Conservation (phyloP, 148 eudicot genomes). For the Amaranthus cruentus region DNA sequence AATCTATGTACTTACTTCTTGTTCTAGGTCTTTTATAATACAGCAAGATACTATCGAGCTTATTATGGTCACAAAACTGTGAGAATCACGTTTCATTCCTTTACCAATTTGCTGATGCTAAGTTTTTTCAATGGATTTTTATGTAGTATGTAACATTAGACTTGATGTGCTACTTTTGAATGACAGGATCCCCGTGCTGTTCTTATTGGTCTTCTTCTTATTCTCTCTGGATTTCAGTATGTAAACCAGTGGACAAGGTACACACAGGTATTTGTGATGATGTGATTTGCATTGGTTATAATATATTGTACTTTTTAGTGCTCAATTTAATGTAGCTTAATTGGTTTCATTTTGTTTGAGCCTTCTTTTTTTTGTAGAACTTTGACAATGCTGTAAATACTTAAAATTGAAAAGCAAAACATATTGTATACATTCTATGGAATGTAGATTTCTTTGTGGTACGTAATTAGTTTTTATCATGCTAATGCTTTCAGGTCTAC, state of each 20-base stretch:
- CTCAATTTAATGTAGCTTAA: neutral
- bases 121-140: neutral
- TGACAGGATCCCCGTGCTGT: slow-evolving; percentile 96
- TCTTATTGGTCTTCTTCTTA: slow-evolving; percentile 79
- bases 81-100: slow-evolving; percentile 30
- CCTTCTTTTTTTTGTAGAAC: neutral
- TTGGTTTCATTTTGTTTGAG: neutral
- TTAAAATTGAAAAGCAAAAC: neutral
- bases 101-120: neutral
- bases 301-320: neutral
- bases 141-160: neutral
- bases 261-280: slow-evolving; percentile 67
- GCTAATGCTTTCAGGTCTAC: neutral
- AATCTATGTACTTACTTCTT: slow-evolving; percentile 9
- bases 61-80: slow-evolving; percentile 96
- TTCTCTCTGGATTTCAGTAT: slow-evolving; percentile 88
- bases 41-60: slow-evolving; percentile 88
- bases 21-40: slow-evolving; percentile 76
- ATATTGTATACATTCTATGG: neutral
- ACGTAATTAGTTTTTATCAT: neutral
- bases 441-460: neutral
- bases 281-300: neutral
- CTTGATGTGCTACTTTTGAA: slow-evolving; percentile 20
- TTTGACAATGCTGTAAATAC: neutral
- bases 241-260: slow-evolving; percentile 96